phyloP scores from a whole-genome alignment of 495 filamentous ascomycete species.

The Annulohypoxylon moriforme region DNA sequence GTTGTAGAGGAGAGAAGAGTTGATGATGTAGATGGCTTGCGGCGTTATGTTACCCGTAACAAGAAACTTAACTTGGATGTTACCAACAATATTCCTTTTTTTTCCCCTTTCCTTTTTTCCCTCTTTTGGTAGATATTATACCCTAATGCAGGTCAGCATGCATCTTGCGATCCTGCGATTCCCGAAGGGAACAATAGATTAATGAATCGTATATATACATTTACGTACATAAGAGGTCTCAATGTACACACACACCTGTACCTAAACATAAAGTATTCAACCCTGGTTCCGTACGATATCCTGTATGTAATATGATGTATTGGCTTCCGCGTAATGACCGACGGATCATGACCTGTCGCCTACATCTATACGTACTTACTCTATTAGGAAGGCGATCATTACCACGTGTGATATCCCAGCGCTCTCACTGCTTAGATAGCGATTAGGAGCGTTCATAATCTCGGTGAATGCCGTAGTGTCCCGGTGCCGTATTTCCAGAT shows the following conservation, averaged over 20 bases:
- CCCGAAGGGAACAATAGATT: neutral
- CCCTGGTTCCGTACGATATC: too few relatives aligned
- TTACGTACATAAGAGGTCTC: too few relatives aligned
- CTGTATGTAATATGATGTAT: too few relatives aligned
- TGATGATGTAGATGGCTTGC: neutral
- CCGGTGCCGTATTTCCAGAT: neutral
- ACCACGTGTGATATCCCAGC: conserved; percentile 18
- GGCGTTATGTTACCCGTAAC: neutral
- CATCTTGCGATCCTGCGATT: neutral
- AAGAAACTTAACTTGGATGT: neutral
- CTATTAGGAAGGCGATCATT: conserved; percentile 19
- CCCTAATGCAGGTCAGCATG: neutral
- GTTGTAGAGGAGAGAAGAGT: neutral
- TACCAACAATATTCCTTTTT: neutral
- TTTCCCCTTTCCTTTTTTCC: neutral
- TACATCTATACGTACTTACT: conserved; percentile 15
- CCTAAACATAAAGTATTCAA: too few relatives aligned
- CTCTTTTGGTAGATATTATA: too few relatives aligned
- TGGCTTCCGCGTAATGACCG: too few relatives aligned
- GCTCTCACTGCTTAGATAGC: conserved; percentile 10
- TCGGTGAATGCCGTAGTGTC: conserved; percentile 23
- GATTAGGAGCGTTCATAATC: conserved; percentile 32
- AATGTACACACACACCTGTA: too few relatives aligned
- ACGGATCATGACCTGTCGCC: too few relatives aligned
- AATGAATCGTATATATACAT: neutral